Percentiles rank a stretch among this genome's conserved stretches.
These are phyloP conservation scores for Russula brevipes DNA, from an alignment of 768 basidiomycete genomes.

Conservation along the genomic window DNA sequence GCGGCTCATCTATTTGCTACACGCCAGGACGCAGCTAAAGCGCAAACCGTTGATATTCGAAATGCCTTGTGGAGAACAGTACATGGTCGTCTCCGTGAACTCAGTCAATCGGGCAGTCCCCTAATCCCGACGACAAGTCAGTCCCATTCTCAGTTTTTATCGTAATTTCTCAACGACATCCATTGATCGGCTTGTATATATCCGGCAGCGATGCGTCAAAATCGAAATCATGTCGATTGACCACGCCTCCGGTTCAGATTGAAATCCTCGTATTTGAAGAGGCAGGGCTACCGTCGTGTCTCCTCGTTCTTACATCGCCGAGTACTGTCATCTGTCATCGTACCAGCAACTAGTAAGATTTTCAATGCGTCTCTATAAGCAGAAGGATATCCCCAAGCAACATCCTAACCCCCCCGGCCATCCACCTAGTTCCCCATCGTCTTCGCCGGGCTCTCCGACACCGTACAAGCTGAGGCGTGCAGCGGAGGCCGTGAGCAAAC, in stretches of 20 bases:
- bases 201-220: background rate
- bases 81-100: too few relatives aligned
- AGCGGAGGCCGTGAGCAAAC: constrained; percentile 14
- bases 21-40: too few relatives aligned
- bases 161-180: too few relatives aligned
- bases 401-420: background rate
- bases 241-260: background rate
- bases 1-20: too few relatives aligned
- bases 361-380: constrained; percentile 21
- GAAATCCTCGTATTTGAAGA: background rate
- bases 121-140: too few relatives aligned
- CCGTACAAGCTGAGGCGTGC: constrained; percentile 9
- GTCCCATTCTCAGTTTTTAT: too few relatives aligned
- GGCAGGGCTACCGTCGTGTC: background rate
- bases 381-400: constrained; percentile 1
- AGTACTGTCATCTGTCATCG: constrained; percentile 7
- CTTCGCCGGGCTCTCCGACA: background rate
- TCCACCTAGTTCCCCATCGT: background rate
- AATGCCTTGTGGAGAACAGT: too few relatives aligned
- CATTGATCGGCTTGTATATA: too few relatives aligned
- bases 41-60: too few relatives aligned
- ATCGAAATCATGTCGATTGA: background rate
- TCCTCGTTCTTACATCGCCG: constrained; percentile 12
- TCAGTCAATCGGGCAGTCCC: too few relatives aligned
- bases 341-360: constrained; percentile 18